Base-by-base conservation (phyloP, 129 eudicot genomes). In the Pulicaria dysenterica region DNA sequence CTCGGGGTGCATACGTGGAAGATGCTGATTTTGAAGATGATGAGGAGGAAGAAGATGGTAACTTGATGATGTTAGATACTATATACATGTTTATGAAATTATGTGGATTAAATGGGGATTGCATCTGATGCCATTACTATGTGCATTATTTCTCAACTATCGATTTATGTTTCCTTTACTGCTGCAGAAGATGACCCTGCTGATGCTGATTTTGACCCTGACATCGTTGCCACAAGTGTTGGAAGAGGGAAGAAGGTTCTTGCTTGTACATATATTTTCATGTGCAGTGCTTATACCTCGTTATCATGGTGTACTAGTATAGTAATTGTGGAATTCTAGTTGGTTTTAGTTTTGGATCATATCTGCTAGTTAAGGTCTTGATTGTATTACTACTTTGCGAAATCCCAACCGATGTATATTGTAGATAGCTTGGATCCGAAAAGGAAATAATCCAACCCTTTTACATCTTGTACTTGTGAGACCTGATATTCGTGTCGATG, bases 201-300 rank as follows among this genome's bases (percentile, higher is more conserved):
- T 77, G 99, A 94, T 84, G 95, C 80, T n/a, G 98, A 94, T 82
- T 94, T 94, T 72, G 89, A 95, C 66, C 99, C 99, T 16, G 88
- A 88, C 73, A 74, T 49, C 50, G 83, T 82, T 60, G 66, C 85
- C 56, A 17, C 86, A 70, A 82, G 82, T 61, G 86, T 84, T 37
- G 84, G 76, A 57, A 75, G 74, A 69, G 82, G 85, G 73, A 77
- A 70, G 17, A 84, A 93, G 90, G 90, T 87, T 69, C 41, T 65
- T 44, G 62, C 61, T 44, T 72, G 19, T 68, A 61, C 58, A 53
- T 73, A 9, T 49, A 62, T 36, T 60, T 61, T 57, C 72, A 4
- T 31, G 34, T 64, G 38, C 58, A 47, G 15, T 57, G 17, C 61
- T 19, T 38, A 39, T 39, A 16, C 13, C 70, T 44, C 31, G 13